phyloP scores from a whole-genome alignment of 2,329 filamentous ascomycete genomes.

The Fusarium napiforme region DNA sequence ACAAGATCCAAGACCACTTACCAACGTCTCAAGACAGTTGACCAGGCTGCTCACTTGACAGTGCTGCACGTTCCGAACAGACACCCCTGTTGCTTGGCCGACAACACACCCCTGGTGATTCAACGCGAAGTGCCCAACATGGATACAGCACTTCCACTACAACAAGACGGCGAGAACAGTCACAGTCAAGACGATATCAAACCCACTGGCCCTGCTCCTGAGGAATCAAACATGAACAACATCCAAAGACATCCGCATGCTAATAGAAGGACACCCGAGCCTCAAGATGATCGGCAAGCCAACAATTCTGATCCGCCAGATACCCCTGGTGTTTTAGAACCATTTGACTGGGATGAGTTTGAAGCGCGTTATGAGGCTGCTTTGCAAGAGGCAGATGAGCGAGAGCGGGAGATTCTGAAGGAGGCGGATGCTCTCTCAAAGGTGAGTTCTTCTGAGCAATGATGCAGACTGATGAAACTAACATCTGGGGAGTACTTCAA shows the following conservation, averaged over 20 bases:
- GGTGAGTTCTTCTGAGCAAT: conserved; percentile 51
- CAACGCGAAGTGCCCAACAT: conserved; percentile 31
- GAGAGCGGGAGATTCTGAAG: conserved; percentile 73
- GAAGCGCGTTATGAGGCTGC: conserved; percentile 74
- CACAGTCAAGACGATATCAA: conserved; percentile 23
- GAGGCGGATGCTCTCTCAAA: conserved; percentile 76
- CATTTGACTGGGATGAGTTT: conserved; percentile 83
- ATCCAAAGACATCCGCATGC: conserved; percentile 33
- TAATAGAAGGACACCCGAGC: conserved; percentile 53
- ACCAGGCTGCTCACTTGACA: neutral
- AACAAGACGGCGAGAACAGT: conserved; percentile 33
- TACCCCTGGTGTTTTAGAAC: conserved; percentile 63
- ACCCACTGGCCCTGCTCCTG: conserved; percentile 4
- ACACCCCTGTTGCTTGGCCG: conserved; percentile 39
- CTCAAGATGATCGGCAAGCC: conserved; percentile 48
- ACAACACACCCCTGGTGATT: conserved; percentile 28
- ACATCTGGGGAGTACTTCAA: conserved; percentile 73
- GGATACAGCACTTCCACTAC: conserved; percentile 31
- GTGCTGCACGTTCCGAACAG: conserved; percentile 8
- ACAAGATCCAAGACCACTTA: neutral
- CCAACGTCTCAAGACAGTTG: neutral
- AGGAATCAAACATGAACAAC: conserved; percentile 38
- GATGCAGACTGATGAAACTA: neutral
- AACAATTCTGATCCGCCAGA: conserved; percentile 54
- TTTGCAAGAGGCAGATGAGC: conserved; percentile 69